Conservation (phyloP, 306 rosid genomes). For the Cucurbita moschata region DNA sequence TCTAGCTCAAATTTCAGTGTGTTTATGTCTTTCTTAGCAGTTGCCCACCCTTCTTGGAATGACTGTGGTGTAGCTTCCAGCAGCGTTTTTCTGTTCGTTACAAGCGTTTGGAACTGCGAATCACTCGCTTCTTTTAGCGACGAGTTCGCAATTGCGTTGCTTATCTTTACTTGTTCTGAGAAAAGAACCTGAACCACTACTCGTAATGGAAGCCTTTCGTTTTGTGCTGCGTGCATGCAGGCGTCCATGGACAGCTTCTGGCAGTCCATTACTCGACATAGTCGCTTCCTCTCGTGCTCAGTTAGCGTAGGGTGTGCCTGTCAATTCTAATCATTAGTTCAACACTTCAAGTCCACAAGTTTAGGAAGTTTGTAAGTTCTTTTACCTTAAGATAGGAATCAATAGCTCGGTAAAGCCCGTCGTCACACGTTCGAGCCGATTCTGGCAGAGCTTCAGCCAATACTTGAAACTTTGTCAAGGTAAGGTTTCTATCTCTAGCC, state of each 20-base stretch:
- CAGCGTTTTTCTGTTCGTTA: slow-evolving; percentile 60
- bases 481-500: slow-evolving; percentile 79
- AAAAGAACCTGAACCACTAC: slow-evolving; percentile 94
- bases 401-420: slow-evolving; percentile 92
- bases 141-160: slow-evolving; percentile 54
- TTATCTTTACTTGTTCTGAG: slow-evolving; percentile 85
- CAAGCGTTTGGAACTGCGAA: slow-evolving; percentile 47
- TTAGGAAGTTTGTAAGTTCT: too few species aligned
- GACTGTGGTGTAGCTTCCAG: slow-evolving; percentile 90
- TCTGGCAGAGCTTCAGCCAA: slow-evolving; percentile 99
- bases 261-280: slow-evolving; percentile 94
- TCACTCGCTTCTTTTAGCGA: slow-evolving; percentile 52
- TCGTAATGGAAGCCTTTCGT: slow-evolving; percentile 88
- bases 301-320: slow-evolving; percentile 94
- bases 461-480: slow-evolving; percentile 93
- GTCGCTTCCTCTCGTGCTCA: slow-evolving; percentile 90
- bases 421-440: slow-evolving; percentile 88
- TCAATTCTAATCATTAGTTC: neutral
- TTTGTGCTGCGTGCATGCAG: slow-evolving; percentile 95
- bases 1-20: slow-evolving; percentile 85
- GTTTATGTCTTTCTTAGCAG: slow-evolving; percentile 89
- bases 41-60: slow-evolving; percentile 95
- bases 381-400: slow-evolving; percentile 93
- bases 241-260: slow-evolving; percentile 97
- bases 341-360: too few species aligned